Base-by-base conservation (phyloP, 352 stramenopile genomes). In the Phytophthora ohioensis region DNA sequence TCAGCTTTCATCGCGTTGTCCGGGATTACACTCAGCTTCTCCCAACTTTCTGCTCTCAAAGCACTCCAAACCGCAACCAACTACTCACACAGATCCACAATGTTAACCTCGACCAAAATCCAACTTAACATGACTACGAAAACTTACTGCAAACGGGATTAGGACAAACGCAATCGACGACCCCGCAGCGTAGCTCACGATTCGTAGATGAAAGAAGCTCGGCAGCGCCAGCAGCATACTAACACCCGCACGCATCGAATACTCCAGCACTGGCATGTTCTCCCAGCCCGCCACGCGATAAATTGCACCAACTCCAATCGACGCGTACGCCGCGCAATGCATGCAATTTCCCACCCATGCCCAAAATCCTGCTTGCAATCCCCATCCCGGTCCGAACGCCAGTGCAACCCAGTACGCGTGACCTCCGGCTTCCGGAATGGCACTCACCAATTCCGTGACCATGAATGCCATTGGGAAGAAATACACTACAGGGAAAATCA, bases 321-420 rank as follows among this genome's bases (percentile, higher is more conserved):
- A 83, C 30, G 84, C 82, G 53, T 94, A 91, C 35, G 93, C 74
- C 35, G 87, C 82, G 48, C 81, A 91, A 67, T 92, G 79, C 73
- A 95, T 76, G 55, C 85, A 91, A 56, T 91, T 93, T 27, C 84
- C 81, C 39, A 95, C 73, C 88, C 88, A 96, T 8, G 77, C 87
- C 87, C 89, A 96, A 72, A 93, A 96, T 6, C 85, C 86, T 1
- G 86, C 83, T 42, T 92, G 87, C 42, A 96, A 90, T 3, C 87
- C 89, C 76, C 78, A 90, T 17, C 68, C 78, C 3, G 83, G 82
- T 1, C 87, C 87, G 35, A 94, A 92, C 15, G 84, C 85, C 34
- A 87, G 60, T 8, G 79, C 79, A 32, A 91, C 76, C 87, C 87
- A 94, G 60, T 91, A 91, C 36, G 83, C 83, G 38, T 91, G 77